A percentile compares a stretch with the other conserved stretches of the same genome.
phyloP scores from a whole-genome alignment of 257 asterid genomes.

The Solanum ahanhuiri region DNA sequence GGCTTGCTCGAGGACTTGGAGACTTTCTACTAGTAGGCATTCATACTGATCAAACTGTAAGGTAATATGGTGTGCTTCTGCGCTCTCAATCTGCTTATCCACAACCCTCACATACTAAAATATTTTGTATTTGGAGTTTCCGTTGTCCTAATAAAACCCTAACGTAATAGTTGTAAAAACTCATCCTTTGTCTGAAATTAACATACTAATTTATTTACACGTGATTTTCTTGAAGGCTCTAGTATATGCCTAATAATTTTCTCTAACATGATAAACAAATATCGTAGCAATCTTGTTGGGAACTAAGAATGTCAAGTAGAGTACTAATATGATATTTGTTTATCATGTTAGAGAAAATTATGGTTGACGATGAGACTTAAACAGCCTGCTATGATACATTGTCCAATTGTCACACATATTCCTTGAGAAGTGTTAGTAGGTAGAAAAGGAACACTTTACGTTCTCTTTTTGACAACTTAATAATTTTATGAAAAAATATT shows the following conservation, averaged over 20 bases:
- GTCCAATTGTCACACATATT: not conserved
- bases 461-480: not conserved
- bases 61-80: constrained; percentile 27
- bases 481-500: not conserved
- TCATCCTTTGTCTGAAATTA: not conserved
- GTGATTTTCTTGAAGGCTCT: not conserved
- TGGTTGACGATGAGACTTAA: not conserved
- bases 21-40: constrained; percentile 99
- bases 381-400: not conserved
- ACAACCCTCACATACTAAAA: not conserved
- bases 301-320: not conserved
- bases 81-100: not conserved
- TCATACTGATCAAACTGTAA: constrained; percentile 88
- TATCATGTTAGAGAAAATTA: not conserved
- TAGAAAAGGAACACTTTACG: not conserved
- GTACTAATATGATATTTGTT: not conserved
- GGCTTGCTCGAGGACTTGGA: constrained; percentile 95
- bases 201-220: not conserved
- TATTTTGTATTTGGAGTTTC: not conserved
- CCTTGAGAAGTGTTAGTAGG: not conserved
- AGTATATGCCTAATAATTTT: not conserved
- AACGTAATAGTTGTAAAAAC: not conserved
- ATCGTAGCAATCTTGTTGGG: not conserved
- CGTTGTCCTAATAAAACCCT: not conserved
- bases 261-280: not conserved